A percentile compares a stretch with the other conserved stretches of the same genome.
Evolutionary conservation across 2,329 filamentous ascomycete genomes (phyloP).

Genomic region (Xylariaceae sp.): DNA sequence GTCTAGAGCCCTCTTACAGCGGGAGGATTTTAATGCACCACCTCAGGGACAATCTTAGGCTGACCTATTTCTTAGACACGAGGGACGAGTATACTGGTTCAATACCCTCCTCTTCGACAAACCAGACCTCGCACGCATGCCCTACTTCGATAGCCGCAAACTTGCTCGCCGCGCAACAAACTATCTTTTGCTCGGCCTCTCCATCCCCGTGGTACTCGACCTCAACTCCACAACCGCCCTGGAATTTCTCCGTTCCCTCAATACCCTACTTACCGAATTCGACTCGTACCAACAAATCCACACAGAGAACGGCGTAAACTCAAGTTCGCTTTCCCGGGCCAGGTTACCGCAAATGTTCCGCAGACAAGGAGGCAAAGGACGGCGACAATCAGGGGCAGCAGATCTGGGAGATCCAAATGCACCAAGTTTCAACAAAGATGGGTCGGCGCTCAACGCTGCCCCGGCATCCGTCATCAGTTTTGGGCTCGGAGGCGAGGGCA

Average conservation of each 20-base stretch:
- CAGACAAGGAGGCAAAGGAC: slow-evolving; percentile 56
- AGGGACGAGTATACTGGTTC: slow-evolving; percentile 96
- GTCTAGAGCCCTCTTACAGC: slow-evolving; percentile 34
- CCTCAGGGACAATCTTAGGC: neutral
- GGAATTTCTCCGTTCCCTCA: slow-evolving; percentile 85
- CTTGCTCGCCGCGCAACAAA: slow-evolving; percentile 88
- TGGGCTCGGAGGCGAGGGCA: slow-evolving; percentile 49
- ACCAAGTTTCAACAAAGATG: slow-evolving; percentile 22
- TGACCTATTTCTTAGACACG: slow-evolving; percentile 60
- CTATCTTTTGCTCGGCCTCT: slow-evolving; percentile 88
- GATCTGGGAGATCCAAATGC: slow-evolving; percentile 21
- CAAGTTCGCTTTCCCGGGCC: slow-evolving; percentile 70
- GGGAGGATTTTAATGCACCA: neutral
- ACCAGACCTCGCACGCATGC: slow-evolving; percentile 73
- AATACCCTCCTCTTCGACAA: slow-evolving; percentile 93
- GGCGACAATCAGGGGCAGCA: slow-evolving; percentile 51
- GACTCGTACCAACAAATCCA: slow-evolving; percentile 90
- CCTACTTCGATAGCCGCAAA: slow-evolving; percentile 81
- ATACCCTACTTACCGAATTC: slow-evolving; percentile 84
- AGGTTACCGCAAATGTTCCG: slow-evolving; percentile 84
- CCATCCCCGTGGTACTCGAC: slow-evolving; percentile 84
- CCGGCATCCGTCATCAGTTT: slow-evolving; percentile 53
- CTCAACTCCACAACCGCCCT: slow-evolving; percentile 74
- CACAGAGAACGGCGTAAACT: slow-evolving; percentile 68
- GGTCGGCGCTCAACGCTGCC: slow-evolving; percentile 31